Conservation (phyloP, 208 protist genomes). For the Hexamita inflata region DNA sequence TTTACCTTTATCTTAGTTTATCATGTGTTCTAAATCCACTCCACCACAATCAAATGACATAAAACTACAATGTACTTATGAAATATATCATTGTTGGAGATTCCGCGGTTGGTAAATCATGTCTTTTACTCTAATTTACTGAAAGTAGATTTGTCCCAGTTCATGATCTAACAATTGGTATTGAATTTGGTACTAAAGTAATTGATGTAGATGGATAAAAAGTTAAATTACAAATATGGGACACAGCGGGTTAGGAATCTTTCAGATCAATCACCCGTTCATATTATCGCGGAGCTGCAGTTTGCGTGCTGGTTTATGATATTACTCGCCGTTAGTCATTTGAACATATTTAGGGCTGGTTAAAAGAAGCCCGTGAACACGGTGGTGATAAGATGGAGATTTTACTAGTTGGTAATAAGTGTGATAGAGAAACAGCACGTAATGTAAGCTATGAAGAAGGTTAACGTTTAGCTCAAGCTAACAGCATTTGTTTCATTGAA, state of each 20-base stretch:
- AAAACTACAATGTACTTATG: constrained; percentile 20
- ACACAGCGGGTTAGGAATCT: constrained; percentile 29
- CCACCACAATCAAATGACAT: too few relatives aligned
- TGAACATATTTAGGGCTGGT: constrained; percentile 24
- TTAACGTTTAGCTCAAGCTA: constrained; percentile 14
- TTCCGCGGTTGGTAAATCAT: constrained; percentile 30
- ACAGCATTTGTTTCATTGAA: constrained; percentile 27
- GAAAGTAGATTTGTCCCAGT: background rate
- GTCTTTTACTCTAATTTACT: constrained; percentile 27
- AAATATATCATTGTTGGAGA: constrained; percentile 29
- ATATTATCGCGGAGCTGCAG: constrained; percentile 31
- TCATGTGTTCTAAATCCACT: too few relatives aligned
- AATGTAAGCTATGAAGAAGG: constrained; percentile 26
- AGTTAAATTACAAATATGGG: constrained; percentile 38
- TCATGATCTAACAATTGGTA: constrained; percentile 29
- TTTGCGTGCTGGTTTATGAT: constrained; percentile 34
- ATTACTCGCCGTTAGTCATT: constrained; percentile 27
- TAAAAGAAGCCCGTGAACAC: constrained; percentile 12
- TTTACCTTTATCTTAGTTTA: too few relatives aligned
- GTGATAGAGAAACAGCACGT: background rate
- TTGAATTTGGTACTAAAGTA: constrained; percentile 38
- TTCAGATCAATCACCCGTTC: constrained; percentile 30
- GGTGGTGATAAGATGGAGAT: constrained; percentile 24
- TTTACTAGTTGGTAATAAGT: constrained; percentile 26
- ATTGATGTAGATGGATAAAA: constrained; percentile 22